Conservation (phyloP, 2,329 filamentous ascomycete genomes). For the Canariomyces notabilis region DNA sequence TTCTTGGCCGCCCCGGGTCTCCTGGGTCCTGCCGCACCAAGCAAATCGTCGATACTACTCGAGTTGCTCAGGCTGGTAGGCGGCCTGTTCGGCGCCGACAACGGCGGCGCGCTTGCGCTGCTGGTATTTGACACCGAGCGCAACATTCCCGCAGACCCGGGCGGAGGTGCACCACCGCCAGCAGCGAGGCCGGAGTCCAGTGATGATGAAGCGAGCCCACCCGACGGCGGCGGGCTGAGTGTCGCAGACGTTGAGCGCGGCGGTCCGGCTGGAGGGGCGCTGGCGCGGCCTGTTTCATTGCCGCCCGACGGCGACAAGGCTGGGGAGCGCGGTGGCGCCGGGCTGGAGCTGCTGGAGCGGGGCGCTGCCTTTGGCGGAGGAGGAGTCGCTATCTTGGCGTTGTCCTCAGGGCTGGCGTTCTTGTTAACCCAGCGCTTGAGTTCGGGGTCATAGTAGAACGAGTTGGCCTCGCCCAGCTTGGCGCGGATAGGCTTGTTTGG, state of each 20-base stretch:
- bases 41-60: constrained; percentile 89
- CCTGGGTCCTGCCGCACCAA: constrained; percentile 67
- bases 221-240: constrained; percentile 14
- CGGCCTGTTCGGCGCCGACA: constrained; percentile 62
- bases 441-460: constrained; percentile 92
- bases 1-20: constrained; percentile 59
- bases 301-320: constrained; percentile 10
- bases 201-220: constrained; percentile 11
- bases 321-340: constrained; percentile 41
- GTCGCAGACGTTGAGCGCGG: constrained; percentile 18
- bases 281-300: constrained; percentile 27
- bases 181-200: constrained; percentile 16
- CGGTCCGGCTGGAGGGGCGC: constrained; percentile 24
- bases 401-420: constrained; percentile 66
- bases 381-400: constrained; percentile 61
- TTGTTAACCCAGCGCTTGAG: constrained; percentile 98
- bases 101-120: constrained; percentile 45
- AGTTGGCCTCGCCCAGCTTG: constrained; percentile 89
- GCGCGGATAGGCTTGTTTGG: constrained; percentile 71
- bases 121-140: constrained; percentile 47
- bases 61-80: constrained; percentile 81
- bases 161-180: constrained; percentile 15
- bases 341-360: constrained; percentile 48
- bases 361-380: constrained; percentile 63
- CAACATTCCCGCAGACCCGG: constrained; percentile 38